phyloP scores from a whole-genome alignment of 2,329 filamentous ascomycete species.

The Bipolaris zeicola region DNA sequence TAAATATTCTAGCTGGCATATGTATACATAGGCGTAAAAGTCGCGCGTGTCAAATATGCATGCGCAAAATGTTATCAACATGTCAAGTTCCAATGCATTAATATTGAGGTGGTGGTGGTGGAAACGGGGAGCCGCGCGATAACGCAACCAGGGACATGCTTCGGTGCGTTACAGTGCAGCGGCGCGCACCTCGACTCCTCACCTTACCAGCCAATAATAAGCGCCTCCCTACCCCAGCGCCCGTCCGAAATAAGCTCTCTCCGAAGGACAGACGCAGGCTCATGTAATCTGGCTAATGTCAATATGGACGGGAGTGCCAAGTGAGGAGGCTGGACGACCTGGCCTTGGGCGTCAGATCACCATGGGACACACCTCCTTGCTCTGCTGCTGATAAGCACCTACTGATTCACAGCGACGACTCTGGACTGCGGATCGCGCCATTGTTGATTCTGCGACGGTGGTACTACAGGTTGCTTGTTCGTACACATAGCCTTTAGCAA shows the following conservation, averaged over 20 bases:
- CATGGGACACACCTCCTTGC: conserved; percentile 6
- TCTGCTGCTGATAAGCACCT: conserved; percentile 3
- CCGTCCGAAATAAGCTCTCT: conserved; percentile 31
- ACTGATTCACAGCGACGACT: conserved; percentile 7
- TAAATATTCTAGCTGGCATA: neutral
- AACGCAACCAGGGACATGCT: conserved; percentile 15
- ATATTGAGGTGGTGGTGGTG: conserved; percentile 1
- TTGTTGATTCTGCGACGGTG: conserved; percentile 16
- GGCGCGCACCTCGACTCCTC: conserved; percentile 29
- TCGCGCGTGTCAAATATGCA: neutral
- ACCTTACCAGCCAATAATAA: conserved; percentile 40
- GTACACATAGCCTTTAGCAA: conserved; percentile 16
- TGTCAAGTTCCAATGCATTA: neutral
- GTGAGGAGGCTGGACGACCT: conserved; percentile 36
- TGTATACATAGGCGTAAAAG: neutral
- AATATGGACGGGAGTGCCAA: conserved; percentile 37
- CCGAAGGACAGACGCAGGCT: conserved; percentile 34
- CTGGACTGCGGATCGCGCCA: conserved; percentile 11
- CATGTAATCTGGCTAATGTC: conserved; percentile 46
- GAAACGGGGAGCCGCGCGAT: conserved; percentile 20
- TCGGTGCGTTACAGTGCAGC: conserved; percentile 25
- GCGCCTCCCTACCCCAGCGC: conserved; percentile 26
- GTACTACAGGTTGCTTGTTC: conserved; percentile 20
- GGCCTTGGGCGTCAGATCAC: conserved; percentile 2
- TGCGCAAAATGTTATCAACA: neutral